These are phyloP conservation scores for Marasmius tenuissimus DNA, from an alignment of 1,284 basidiomycete species.

Conservation along the genomic window DNA sequence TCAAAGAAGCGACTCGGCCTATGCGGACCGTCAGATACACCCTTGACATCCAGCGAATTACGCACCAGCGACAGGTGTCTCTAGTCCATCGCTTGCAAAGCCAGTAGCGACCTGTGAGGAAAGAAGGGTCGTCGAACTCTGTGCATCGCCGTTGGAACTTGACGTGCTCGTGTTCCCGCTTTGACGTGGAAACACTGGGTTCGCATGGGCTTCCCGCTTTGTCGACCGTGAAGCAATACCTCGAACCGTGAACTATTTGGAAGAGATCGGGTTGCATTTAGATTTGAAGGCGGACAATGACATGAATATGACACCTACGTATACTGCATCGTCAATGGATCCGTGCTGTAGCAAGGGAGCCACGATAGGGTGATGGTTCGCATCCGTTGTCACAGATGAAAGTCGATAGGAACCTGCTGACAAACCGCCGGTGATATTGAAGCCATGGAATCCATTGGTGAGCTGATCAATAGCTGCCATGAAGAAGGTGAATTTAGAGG, in stretches of 20 bases:
- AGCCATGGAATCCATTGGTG: slow-evolving; percentile 38
- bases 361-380: slow-evolving; percentile 45
- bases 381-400: slow-evolving; percentile 38
- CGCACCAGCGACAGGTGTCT: background rate
- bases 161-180: no score
- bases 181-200: no score
- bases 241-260: background rate
- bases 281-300: background rate
- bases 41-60: background rate
- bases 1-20: background rate
- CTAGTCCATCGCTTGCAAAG: background rate
- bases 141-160: no score
- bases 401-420: slow-evolving; percentile 48
- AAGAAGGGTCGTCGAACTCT: no score
- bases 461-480: slow-evolving; percentile 52
- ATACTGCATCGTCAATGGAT: slow-evolving; percentile 7
- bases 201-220: no score
- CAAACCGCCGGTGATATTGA: background rate
- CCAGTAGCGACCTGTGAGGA: background rate
- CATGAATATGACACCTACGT: slow-evolving; percentile 5
- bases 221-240: no score
- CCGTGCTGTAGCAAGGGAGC: slow-evolving; percentile 42
- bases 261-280: background rate
- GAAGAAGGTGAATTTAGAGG: slow-evolving; percentile 67
- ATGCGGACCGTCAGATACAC: background rate